These are phyloP conservation scores for Pyrenochaeta sp. DNA, from an alignment of 2,329 filamentous ascomycete genomes.

Conservation along the genomic window DNA sequence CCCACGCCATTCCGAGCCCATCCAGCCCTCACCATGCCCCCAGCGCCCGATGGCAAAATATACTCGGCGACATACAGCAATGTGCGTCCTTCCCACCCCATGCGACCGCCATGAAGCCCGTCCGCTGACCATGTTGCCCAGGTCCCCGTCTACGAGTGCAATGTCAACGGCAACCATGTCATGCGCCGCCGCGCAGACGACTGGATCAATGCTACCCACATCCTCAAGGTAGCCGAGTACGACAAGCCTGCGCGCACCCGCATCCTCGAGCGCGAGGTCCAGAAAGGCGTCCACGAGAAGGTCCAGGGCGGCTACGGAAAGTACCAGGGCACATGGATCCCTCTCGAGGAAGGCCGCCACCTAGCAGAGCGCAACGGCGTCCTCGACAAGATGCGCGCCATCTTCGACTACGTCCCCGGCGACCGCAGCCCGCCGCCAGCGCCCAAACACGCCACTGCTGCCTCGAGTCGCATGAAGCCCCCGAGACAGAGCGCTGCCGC, in stretches of 20 bases:
- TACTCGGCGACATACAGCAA: conserved; percentile 73
- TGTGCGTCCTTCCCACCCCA: conserved; percentile 26
- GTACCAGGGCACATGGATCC: conserved; percentile 99
- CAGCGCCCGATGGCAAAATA: conserved; percentile 55
- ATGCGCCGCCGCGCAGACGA: conserved; percentile 94
- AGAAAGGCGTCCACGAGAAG: conserved; percentile 96
- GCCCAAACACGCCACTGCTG: conserved; percentile 80
- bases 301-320: conserved; percentile 98
- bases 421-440: conserved; percentile 90
- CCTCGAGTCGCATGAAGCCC: conserved; percentile 78
- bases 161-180: conserved; percentile 87
- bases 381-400: conserved; percentile 80
- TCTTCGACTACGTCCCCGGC: conserved; percentile 89
- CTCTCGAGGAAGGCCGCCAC: conserved; percentile 78
- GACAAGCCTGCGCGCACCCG: conserved; percentile 95
- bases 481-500: conserved; percentile 71
- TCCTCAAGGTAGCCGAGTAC: conserved; percentile 94
- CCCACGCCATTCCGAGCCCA: conserved; percentile 4
- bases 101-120: conserved; percentile 2
- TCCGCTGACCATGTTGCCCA: conserved; percentile 47
- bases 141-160: conserved; percentile 95
- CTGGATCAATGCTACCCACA: conserved; percentile 99
- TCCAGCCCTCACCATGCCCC: conserved; percentile 42
- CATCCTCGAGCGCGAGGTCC: conserved; percentile 94
- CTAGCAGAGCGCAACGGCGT: conserved; percentile 89